A percentile compares a stretch with the other conserved stretches of the same genome.
Evolutionary conservation across 2,329 filamentous ascomycete genomes (phyloP).

Genomic region (Beauveria pseudobassiana): DNA sequence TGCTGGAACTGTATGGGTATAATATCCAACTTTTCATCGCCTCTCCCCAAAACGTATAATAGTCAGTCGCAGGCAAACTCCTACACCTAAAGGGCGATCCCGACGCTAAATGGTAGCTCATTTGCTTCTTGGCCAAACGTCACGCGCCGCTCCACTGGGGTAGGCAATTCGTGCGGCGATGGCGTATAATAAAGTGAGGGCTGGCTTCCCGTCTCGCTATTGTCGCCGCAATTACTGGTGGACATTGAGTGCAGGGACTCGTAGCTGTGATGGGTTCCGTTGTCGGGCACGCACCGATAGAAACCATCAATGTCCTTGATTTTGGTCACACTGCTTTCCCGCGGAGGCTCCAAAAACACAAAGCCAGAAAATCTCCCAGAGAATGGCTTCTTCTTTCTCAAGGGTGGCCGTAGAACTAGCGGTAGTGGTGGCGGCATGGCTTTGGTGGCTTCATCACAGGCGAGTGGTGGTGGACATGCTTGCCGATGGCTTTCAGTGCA

Average conservation of each 20-base stretch:
- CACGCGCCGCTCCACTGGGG: slow-evolving; percentile 23
- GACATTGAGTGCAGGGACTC: slow-evolving; percentile 41
- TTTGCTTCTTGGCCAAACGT: slow-evolving; percentile 23
- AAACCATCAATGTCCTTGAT: slow-evolving; percentile 47
- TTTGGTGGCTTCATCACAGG: background rate
- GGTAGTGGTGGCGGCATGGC: slow-evolving; percentile 47
- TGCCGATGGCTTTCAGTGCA: slow-evolving; percentile 13
- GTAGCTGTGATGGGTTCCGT: slow-evolving; percentile 30
- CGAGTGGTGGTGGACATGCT: background rate
- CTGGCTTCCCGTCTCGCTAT: slow-evolving; percentile 26
- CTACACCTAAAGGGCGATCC: slow-evolving; percentile 22
- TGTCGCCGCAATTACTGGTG: slow-evolving; percentile 37
- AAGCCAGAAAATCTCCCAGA: slow-evolving; percentile 50
- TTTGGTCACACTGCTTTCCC: slow-evolving; percentile 45
- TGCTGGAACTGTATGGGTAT: slow-evolving; percentile 4
- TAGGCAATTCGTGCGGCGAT: slow-evolving; percentile 31
- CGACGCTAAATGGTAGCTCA: slow-evolving; percentile 15
- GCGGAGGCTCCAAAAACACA: slow-evolving; percentile 40
- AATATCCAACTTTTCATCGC: background rate
- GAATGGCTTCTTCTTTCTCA: slow-evolving; percentile 62
- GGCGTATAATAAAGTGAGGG: slow-evolving; percentile 44
- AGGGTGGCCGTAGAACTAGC: slow-evolving; percentile 49
- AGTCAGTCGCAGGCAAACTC: background rate
- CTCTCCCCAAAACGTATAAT: background rate
- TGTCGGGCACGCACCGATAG: slow-evolving; percentile 46